Percentiles rank a stretch among this genome's conserved stretches.
phyloP scores from a whole-genome alignment of 2,329 filamentous ascomycete genomes.

The Chrysoporthe puriensis region DNA sequence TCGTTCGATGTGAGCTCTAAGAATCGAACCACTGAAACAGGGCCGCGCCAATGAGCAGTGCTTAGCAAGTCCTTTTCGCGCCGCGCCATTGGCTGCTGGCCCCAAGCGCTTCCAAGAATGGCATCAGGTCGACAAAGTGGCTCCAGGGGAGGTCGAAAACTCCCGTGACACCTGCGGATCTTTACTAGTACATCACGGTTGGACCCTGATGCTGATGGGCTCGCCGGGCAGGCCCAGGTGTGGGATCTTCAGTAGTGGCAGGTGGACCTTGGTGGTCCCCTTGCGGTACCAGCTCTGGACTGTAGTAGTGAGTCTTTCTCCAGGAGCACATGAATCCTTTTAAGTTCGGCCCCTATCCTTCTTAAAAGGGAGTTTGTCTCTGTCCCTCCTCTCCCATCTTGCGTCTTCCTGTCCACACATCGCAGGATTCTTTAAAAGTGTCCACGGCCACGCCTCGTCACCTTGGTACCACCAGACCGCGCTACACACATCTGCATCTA shows the following conservation, averaged over 20 bases:
- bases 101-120: constrained; percentile 3
- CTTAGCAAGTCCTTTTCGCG: neutral
- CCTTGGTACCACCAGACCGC: neutral
- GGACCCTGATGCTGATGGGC: constrained; percentile 1
- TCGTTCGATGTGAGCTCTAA: constrained; percentile 23
- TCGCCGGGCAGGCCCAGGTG: too few relatives aligned
- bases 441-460: neutral
- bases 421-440: neutral
- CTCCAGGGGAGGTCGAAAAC: constrained; percentile 16
- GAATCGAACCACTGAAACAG: constrained; percentile 15
- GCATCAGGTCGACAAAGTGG: constrained; percentile 5
- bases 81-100: constrained; percentile 16
- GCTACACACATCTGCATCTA: too few relatives aligned
- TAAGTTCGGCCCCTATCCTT: constrained; percentile 8
- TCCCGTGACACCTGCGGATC: neutral
- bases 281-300: neutral
- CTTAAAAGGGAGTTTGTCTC: neutral
- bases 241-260: too few relatives aligned
- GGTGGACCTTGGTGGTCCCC: neutral
- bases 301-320: neutral
- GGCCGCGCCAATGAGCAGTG: constrained; percentile 13
- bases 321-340: neutral
- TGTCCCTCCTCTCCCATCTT: neutral
- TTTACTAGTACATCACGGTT: neutral
- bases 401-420: neutral